Conservation (phyloP, 768 basidiomycete genomes). For the Sarcodon sp. region DNA sequence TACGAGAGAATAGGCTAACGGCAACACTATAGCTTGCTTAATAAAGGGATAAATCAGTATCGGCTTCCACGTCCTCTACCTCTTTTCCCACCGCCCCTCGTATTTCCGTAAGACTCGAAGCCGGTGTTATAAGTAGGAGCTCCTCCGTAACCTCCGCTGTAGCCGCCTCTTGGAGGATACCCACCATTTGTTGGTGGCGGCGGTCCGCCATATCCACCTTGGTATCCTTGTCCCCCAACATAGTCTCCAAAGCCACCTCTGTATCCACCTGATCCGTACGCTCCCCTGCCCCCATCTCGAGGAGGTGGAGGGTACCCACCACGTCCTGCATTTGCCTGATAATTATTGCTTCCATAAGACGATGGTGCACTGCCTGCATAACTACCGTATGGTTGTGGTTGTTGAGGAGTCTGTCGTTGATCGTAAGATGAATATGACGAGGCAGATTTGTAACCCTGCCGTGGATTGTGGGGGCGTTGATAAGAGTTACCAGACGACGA, state of each 20-base stretch:
- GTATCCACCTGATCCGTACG: conserved; percentile 19
- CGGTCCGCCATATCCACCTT: conserved; percentile 20
- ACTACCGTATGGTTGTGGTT: too few relatives aligned
- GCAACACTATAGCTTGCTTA: background rate
- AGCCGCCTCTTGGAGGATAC: conserved; percentile 2
- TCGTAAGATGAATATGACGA: too few relatives aligned
- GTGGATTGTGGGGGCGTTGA: too few relatives aligned
- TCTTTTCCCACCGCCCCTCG: conserved; percentile 16
- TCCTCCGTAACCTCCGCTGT: background rate
- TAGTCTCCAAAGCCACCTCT: conserved; percentile 13
- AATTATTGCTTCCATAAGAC: too few relatives aligned
- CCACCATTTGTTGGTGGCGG: conserved; percentile 1
- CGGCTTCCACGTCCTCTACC: conserved; percentile 40
- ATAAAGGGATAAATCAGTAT: conserved; percentile 17
- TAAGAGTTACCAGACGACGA: too few relatives aligned
- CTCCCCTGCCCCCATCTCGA: conserved; percentile 11
- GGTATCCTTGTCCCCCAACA: conserved; percentile 24
- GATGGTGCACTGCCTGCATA: too few relatives aligned
- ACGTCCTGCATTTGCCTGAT: too few relatives aligned
- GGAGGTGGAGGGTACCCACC: too few relatives aligned
- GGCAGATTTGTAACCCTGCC: too few relatives aligned
- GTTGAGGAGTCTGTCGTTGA: too few relatives aligned
- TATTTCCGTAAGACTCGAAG: conserved; percentile 3
- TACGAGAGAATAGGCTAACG: background rate
- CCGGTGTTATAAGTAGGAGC: background rate